Conservation (phyloP, 345 rosid species). For the Linum trigynum region DNA sequence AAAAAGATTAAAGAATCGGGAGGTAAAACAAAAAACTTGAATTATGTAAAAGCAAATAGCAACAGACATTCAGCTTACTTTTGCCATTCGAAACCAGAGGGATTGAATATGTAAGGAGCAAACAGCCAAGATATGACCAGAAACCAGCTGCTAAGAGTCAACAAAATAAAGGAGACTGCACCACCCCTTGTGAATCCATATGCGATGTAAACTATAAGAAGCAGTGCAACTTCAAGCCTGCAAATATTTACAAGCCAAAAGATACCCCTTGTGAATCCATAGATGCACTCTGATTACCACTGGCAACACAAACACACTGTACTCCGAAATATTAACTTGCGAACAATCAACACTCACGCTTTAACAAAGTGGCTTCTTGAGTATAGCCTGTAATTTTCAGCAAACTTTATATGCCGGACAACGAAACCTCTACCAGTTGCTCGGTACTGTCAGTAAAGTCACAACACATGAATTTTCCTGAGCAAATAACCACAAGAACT, state of each 20-base stretch:
- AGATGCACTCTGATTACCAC: neutral
- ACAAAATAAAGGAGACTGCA: slow-evolving; percentile 59
- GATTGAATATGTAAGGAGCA: slow-evolving; percentile 97
- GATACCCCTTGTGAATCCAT: slow-evolving; percentile 11
- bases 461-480: slow-evolving; percentile 13
- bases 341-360: slow-evolving; percentile 53
- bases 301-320: neutral
- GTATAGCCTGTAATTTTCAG: slow-evolving; percentile 92
- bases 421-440: slow-evolving; percentile 99
- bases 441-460: slow-evolving; percentile 54
- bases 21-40: neutral
- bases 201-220: slow-evolving; percentile 85
- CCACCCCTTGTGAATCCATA: slow-evolving; percentile 78
- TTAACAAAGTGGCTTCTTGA: slow-evolving; percentile 96
- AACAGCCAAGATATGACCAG: slow-evolving; percentile 96
- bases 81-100: slow-evolving; percentile 99
- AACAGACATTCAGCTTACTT: slow-evolving; percentile 44
- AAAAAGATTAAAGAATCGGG: neutral
- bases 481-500: neutral
- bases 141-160: slow-evolving; percentile 95
- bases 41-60: neutral
- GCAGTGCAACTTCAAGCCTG: slow-evolving; percentile 96
- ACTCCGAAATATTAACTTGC: neutral
- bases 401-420: slow-evolving; percentile 94
- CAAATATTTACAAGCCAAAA: slow-evolving; percentile 6